Evolutionary conservation across 768 basidiomycete genomes (phyloP).

Genomic region (Lentinula boryana): DNA sequence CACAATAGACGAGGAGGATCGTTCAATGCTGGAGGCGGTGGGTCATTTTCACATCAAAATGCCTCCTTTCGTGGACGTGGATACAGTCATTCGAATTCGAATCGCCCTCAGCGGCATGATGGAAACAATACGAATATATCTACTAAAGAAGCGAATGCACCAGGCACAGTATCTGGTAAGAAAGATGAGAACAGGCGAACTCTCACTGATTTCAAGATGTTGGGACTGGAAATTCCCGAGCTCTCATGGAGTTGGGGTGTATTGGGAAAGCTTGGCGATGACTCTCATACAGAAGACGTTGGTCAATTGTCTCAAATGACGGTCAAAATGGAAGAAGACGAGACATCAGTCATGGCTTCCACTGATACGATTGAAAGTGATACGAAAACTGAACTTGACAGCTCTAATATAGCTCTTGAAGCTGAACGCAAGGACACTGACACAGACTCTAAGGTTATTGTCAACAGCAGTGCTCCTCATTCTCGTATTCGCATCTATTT

Average conservation of each 20-base stretch:
- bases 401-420: slow-evolving; percentile 18
- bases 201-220: slow-evolving; percentile 96
- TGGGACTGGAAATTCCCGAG: slow-evolving; percentile 80
- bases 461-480: slow-evolving; percentile 36
- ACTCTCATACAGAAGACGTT: neutral
- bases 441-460: slow-evolving; percentile 15
- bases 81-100: slow-evolving; percentile 43
- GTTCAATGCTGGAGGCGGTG: slow-evolving; percentile 42
- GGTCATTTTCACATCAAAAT: slow-evolving; percentile 34
- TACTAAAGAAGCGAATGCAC: slow-evolving; percentile 21
- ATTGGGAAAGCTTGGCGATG: slow-evolving; percentile 33
- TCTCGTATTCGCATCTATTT: slow-evolving; percentile 90
- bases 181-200: slow-evolving; percentile 87
- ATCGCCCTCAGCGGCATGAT: slow-evolving; percentile 33
- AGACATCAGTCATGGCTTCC: slow-evolving; percentile 13
- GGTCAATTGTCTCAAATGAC: slow-evolving; percentile 6
- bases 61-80: slow-evolving; percentile 56
- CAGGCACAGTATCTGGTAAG: slow-evolving; percentile 53
- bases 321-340: slow-evolving; percentile 28
- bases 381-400: slow-evolving; percentile 22
- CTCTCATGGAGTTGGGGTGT: slow-evolving; percentile 86
- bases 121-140: slow-evolving; percentile 22
- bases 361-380: slow-evolving; percentile 15
- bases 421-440: slow-evolving; percentile 14
- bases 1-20: slow-evolving; percentile 64